phyloP scores from a whole-genome alignment of 495 filamentous ascomycete genomes.

The Aspergillus bertholletiae region DNA sequence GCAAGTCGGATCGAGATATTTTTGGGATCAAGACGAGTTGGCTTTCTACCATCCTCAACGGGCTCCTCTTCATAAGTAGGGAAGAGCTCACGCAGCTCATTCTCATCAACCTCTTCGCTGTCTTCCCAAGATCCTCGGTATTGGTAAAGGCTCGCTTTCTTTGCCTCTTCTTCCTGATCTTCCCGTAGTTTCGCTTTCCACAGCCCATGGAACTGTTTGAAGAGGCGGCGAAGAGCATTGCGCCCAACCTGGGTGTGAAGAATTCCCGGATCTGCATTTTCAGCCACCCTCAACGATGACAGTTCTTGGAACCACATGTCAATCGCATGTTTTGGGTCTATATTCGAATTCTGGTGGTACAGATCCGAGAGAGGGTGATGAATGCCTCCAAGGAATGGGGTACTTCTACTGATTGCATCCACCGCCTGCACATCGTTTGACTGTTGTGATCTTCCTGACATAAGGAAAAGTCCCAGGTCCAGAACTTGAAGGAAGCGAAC shows the following conservation, averaged over 20 bases:
- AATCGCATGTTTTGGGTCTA: constrained; percentile 34
- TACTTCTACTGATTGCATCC: constrained; percentile 43
- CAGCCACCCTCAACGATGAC: constrained; percentile 32
- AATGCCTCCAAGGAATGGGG: constrained; percentile 62
- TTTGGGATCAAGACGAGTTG: constrained; percentile 34
- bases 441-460: constrained; percentile 25
- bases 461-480: constrained; percentile 68
- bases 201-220: constrained; percentile 66
- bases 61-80: constrained; percentile 62
- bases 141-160: constrained; percentile 71
- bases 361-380: constrained; percentile 20
- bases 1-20: constrained; percentile 48
- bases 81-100: constrained; percentile 76
- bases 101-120: constrained; percentile 69
- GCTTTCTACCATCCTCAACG: constrained; percentile 26
- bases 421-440: constrained; percentile 24
- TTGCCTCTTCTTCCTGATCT: constrained; percentile 68
- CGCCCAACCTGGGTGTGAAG: constrained; percentile 25
- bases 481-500: constrained; percentile 80
- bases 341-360: constrained; percentile 12
- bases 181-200: constrained; percentile 73
- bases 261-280: constrained; percentile 32
- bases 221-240: constrained; percentile 41
- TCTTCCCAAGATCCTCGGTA: constrained; percentile 74
- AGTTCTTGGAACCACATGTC: constrained; percentile 46